A percentile compares a stretch with the other conserved stretches of the same genome.
phyloP scores from a whole-genome alignment of 1,139 yeast genomes.

The Kodamaea anthophila region DNA sequence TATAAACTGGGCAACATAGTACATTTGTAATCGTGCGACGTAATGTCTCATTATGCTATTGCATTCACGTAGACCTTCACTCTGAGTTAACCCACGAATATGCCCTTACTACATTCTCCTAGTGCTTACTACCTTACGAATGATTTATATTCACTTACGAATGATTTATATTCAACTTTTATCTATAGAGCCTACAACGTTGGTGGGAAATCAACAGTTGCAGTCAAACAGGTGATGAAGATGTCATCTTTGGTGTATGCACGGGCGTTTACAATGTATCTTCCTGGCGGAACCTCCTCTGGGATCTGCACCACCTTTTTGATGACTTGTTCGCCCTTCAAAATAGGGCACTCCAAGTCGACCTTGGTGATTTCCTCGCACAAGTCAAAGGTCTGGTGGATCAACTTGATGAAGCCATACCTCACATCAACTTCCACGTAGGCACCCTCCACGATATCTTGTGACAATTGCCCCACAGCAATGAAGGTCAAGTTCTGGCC shows the following conservation, averaged over 20 bases:
- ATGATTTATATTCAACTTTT: no score
- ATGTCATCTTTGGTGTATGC: slow-evolving; percentile 83
- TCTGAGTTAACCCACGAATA: no score
- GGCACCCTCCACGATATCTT: slow-evolving; percentile 69
- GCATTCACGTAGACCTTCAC: no score
- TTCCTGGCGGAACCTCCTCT: slow-evolving; percentile 92
- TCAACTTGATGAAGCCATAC: slow-evolving; percentile 81
- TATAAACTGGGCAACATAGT: no score
- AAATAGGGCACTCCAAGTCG: slow-evolving; percentile 75
- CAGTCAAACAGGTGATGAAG: slow-evolving; percentile 79
- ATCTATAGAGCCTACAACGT: no score
- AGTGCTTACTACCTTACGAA: no score
- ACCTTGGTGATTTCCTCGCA: slow-evolving; percentile 84
- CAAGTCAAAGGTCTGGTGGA: slow-evolving; percentile 82
- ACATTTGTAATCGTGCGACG: no score
- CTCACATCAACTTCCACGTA: slow-evolving; percentile 91
- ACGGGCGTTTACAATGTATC: slow-evolving; percentile 76
- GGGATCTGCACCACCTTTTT: slow-evolving; percentile 78
- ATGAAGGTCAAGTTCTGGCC: slow-evolving; percentile 73
- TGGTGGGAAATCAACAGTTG: slow-evolving; percentile 60
- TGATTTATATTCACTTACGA: slow-evolving; percentile 1
- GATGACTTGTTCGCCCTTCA: slow-evolving; percentile 60
- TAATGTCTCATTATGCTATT: no score
- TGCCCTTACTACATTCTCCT: no score
- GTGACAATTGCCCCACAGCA: slow-evolving; percentile 60